Percentiles rank a stretch among this genome's conserved stretches.
These are phyloP conservation scores for Penicillium olsonii DNA, from an alignment of 2,329 filamentous ascomycete species.

Conservation along the genomic window DNA sequence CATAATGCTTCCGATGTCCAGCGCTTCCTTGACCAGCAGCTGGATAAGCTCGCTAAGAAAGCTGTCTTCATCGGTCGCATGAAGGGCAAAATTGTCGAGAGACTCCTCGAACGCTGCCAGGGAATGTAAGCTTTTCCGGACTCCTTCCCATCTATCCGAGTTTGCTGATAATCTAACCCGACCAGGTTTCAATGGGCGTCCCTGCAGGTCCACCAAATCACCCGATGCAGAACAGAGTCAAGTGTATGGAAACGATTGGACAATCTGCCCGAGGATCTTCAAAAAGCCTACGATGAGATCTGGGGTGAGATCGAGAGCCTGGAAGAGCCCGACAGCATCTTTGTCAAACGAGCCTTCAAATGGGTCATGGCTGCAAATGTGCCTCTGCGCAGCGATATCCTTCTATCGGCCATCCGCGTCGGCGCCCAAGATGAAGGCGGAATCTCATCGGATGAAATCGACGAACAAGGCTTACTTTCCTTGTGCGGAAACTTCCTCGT, in stretches of 20 bases:
- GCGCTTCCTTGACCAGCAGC: constrained; percentile 5
- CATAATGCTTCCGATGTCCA: constrained; percentile 19
- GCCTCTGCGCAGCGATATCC: not conserved
- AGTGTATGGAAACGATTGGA: constrained; percentile 10
- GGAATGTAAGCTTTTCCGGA: constrained; percentile 9
- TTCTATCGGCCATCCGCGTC: constrained; percentile 13
- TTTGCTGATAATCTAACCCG: no score
- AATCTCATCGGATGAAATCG: not conserved
- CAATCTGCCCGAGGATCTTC: constrained; percentile 11
- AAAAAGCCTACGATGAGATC: constrained; percentile 14
- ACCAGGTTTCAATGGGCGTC: constrained; percentile 15
- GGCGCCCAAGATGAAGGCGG: not conserved
- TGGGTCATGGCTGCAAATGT: constrained; percentile 12
- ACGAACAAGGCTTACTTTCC: constrained; percentile 8
- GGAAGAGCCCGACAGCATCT: constrained; percentile 2
- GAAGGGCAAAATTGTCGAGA: constrained; percentile 1
- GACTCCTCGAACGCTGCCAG: constrained; percentile 2
- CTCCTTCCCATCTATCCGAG: no score
- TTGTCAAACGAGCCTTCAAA: constrained; percentile 9
- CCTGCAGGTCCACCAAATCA: constrained; percentile 17
- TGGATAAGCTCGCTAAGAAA: not conserved
- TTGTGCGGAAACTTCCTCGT: constrained; percentile 15
- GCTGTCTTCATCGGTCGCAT: not conserved
- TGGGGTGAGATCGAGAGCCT: constrained; percentile 9
- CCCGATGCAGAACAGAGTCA: constrained; percentile 1